Percentiles rank a stretch among this genome's conserved stretches.
These are phyloP conservation scores for Cyberlindnera americana DNA, from an alignment of 805 yeast genomes.

Conservation along the genomic window DNA sequence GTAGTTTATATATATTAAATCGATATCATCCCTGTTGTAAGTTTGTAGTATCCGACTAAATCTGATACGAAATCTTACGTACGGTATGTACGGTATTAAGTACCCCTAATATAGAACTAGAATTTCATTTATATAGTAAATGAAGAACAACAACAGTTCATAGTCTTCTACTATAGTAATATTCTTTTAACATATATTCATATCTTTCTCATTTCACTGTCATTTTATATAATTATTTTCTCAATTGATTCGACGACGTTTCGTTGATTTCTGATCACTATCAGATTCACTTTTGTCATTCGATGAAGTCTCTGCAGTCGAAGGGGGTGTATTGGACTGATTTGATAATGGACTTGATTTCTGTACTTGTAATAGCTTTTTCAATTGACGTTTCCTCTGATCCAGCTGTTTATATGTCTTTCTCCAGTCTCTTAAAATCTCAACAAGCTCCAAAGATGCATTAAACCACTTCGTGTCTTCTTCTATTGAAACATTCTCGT, in stretches of 20 bases:
- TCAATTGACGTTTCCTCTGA: constrained; percentile 24
- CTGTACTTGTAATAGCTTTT: constrained; percentile 9
- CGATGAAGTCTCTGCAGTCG: constrained; percentile 8
- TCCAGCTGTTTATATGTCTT: constrained; percentile 28
- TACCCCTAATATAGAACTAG: too few species aligned
- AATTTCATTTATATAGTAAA: too few species aligned
- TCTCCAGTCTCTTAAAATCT: constrained; percentile 22
- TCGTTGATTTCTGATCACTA: constrained; percentile 5
- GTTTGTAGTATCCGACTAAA: too few species aligned
- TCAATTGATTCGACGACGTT: constrained; percentile 6
- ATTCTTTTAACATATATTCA: too few species aligned
- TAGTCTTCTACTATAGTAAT: too few species aligned
- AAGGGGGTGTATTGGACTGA: constrained; percentile 2
- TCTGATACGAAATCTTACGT: too few species aligned
- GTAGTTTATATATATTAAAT: too few species aligned
- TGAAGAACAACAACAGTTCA: too few species aligned
- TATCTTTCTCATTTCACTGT: too few species aligned
- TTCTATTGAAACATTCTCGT: constrained; percentile 7
- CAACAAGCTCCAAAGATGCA: constrained; percentile 15
- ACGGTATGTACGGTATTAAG: too few species aligned
- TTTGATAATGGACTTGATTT: too few species aligned
- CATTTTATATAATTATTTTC: not conserved
- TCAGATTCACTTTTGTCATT: constrained; percentile 12
- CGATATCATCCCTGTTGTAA: too few species aligned
- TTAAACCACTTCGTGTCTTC: constrained; percentile 19